These are phyloP conservation scores for Penstemon eatonii DNA, from an alignment of 257 asterid genomes.

Conservation along the genomic window DNA sequence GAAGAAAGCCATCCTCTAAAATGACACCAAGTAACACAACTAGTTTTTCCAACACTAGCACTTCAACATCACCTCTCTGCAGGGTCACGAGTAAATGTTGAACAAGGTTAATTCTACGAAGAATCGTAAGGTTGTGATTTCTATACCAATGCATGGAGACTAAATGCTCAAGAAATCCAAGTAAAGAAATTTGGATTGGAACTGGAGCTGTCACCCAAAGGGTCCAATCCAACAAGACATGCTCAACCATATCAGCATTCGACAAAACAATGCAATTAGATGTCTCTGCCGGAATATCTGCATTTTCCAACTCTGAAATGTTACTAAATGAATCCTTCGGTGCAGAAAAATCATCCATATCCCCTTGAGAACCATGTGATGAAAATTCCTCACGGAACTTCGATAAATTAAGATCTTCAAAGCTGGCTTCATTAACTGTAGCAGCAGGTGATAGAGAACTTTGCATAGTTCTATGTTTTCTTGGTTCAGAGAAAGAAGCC, in stretches of 20 bases:
- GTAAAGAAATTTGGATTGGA: constrained; percentile 79
- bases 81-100: constrained; percentile 93
- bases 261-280: constrained; percentile 95
- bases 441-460: constrained; percentile 56
- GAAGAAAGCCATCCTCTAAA: constrained; percentile 94
- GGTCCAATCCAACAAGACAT: constrained; percentile 98
- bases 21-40: constrained; percentile 91
- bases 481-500: constrained; percentile 97
- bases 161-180: constrained; percentile 96
- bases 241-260: constrained; percentile 99
- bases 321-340: constrained; percentile 86
- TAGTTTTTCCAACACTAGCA: constrained; percentile 86
- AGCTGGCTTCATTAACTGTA: constrained; percentile 54
- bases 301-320: constrained; percentile 82
- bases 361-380: constrained; percentile 85
- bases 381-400: constrained; percentile 87
- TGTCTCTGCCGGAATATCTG: constrained; percentile 75
- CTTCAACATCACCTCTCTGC: constrained; percentile 99
- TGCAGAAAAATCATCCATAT: constrained; percentile 92
- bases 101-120: constrained; percentile 94
- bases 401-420: constrained; percentile 72
- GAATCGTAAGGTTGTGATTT: constrained; percentile 92
- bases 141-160: constrained; percentile 99
- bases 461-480: constrained; percentile 43
- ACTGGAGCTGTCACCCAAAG: constrained; percentile 91